A percentile compares a stretch with the other conserved stretches of the same genome.
phyloP scores from a whole-genome alignment of 2,329 filamentous ascomycete species.

The Talaromyces amestolkiae region DNA sequence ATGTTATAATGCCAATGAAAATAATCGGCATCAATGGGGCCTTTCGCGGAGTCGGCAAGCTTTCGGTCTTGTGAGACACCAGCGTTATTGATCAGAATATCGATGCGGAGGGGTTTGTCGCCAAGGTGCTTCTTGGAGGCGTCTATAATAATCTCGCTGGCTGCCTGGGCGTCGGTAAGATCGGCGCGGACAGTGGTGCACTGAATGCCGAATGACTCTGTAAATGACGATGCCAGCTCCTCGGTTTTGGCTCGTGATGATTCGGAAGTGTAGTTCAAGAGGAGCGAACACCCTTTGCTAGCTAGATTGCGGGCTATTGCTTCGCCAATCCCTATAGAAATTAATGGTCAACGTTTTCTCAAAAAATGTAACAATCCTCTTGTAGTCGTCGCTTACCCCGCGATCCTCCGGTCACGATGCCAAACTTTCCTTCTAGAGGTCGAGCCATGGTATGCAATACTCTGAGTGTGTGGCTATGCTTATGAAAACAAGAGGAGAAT shows the following conservation, averaged over 20 bases:
- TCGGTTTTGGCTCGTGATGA: conserved; percentile 55
- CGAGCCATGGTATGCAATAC: conserved; percentile 21
- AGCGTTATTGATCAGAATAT: conserved; percentile 87
- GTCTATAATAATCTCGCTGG: conserved; percentile 56
- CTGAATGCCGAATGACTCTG: conserved; percentile 57
- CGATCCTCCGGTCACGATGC: conserved; percentile 75
- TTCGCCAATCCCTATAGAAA: conserved; percentile 66
- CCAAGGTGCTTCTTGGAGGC: conserved; percentile 54
- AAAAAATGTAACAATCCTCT: neutral
- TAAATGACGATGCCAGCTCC: conserved; percentile 57
- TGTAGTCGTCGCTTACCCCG: conserved; percentile 56
- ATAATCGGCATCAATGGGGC: conserved; percentile 59
- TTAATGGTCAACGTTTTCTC: neutral
- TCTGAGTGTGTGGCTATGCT: neutral
- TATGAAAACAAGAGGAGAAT: neutral
- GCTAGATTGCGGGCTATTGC: conserved; percentile 69
- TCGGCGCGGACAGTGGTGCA: conserved; percentile 68
- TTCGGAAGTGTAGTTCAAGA: conserved; percentile 70
- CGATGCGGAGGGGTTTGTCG: conserved; percentile 61
- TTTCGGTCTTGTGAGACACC: conserved; percentile 56
- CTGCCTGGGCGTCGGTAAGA: conserved; percentile 61
- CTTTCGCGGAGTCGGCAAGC: conserved; percentile 63
- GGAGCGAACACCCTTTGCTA: conserved; percentile 65
- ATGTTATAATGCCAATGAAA: conserved; percentile 72
- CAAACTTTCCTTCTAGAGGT: conserved; percentile 69